Percentiles rank a stretch among this genome's conserved stretches.
Evolutionary conservation across 1,139 yeast genomes (phyloP).

Genomic region (Geotrichum cucujoidarum): DNA sequence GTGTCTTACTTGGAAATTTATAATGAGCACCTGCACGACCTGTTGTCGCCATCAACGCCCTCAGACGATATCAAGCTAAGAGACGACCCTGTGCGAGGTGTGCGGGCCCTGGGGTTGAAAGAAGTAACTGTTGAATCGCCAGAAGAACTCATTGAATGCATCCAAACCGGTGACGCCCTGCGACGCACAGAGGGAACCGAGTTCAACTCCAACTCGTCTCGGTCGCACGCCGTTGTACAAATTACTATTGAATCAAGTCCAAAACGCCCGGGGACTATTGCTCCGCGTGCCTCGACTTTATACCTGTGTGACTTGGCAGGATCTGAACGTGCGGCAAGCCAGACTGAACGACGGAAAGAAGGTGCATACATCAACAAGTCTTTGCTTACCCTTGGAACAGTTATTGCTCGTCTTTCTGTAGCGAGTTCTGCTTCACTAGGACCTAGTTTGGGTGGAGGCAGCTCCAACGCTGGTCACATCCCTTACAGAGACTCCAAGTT

Average conservation of each 20-base stretch:
- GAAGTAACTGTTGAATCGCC: slow-evolving; percentile 55
- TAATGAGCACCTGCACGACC: slow-evolving; percentile 78
- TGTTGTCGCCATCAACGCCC: slow-evolving; percentile 40
- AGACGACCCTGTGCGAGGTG: slow-evolving; percentile 70
- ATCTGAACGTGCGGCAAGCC: slow-evolving; percentile 82
- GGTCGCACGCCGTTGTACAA: slow-evolving; percentile 90
- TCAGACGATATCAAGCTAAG: slow-evolving; percentile 59
- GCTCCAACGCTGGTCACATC: slow-evolving; percentile 49
- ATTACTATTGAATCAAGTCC: slow-evolving; percentile 46
- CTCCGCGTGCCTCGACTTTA: slow-evolving; percentile 53
- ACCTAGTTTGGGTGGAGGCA: slow-evolving; percentile 25
- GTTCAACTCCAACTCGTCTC: slow-evolving; percentile 72
- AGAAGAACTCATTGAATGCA: slow-evolving; percentile 55
- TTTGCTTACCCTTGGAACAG: slow-evolving; percentile 80
- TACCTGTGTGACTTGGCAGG: slow-evolving; percentile 95
- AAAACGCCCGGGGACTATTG: slow-evolving; percentile 35
- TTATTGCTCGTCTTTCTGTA: slow-evolving; percentile 61
- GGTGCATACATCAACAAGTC: slow-evolving; percentile 92
- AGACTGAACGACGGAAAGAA: slow-evolving; percentile 79
- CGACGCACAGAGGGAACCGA: slow-evolving; percentile 87
- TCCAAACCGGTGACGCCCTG: slow-evolving; percentile 64
- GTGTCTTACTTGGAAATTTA: slow-evolving; percentile 84
- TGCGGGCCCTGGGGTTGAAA: slow-evolving; percentile 68
- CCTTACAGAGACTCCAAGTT: slow-evolving; percentile 92
- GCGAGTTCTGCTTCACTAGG: slow-evolving; percentile 19